These are phyloP conservation scores for Rugosomyces carneus DNA, from an alignment of 1,284 basidiomycete species.

Conservation along the genomic window DNA sequence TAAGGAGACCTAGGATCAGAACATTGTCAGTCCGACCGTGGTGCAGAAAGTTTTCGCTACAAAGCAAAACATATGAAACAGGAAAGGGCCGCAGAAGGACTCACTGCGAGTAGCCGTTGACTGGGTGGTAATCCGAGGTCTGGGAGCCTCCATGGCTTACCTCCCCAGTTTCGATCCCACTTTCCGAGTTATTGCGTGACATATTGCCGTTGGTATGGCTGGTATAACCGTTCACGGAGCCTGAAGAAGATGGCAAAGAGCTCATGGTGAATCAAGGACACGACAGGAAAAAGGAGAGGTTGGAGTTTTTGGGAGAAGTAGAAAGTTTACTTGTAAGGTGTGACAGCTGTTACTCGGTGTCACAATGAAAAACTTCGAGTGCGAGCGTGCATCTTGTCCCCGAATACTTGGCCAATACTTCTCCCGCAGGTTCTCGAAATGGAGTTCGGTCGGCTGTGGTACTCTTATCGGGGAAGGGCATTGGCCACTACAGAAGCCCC, in stretches of 20 bases:
- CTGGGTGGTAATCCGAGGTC: conserved; percentile 26
- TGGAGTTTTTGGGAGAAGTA: conserved; percentile 3
- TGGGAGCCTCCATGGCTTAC: conserved; percentile 15
- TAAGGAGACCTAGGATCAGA: conserved; percentile 34
- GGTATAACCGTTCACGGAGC: conserved; percentile 30
- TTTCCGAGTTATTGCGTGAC: conserved; percentile 23
- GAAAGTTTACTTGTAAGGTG: conserved; percentile 12
- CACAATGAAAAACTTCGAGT: background rate
- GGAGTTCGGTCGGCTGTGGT: too few species aligned
- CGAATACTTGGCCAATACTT: too few species aligned
- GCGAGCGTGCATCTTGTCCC: too few species aligned
- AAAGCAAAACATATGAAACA: conserved; percentile 3
- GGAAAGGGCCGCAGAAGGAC: conserved; percentile 18
- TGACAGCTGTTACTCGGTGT: background rate
- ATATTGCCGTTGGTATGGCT: conserved; percentile 28
- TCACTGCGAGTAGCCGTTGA: conserved; percentile 42
- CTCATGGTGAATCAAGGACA: conserved; percentile 21
- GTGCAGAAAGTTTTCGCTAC: background rate
- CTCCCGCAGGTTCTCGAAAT: too few species aligned
- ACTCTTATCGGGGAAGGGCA: too few species aligned
- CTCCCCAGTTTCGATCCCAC: conserved; percentile 20
- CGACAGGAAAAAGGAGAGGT: background rate
- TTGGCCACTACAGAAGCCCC: too few species aligned
- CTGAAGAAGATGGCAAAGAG: conserved; percentile 31
- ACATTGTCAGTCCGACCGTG: conserved; percentile 12